A percentile compares a stretch with the other conserved stretches of the same genome.
Evolutionary conservation across 2,329 filamentous ascomycete genomes (phyloP).

Genomic region (Fusarium virguliforme): DNA sequence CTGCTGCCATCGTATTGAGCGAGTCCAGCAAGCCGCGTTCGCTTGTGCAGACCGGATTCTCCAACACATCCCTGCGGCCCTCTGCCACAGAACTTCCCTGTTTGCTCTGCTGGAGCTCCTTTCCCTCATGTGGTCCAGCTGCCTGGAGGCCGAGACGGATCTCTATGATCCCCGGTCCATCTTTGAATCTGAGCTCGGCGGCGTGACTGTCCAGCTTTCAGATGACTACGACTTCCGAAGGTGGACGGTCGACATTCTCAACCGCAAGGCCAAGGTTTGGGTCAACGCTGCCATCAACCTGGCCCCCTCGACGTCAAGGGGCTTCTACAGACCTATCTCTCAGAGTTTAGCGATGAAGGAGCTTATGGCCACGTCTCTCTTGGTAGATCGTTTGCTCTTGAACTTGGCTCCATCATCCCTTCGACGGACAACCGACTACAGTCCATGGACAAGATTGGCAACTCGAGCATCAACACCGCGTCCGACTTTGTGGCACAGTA

Average conservation of each 20-base stretch:
- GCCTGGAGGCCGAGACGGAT: conserved; percentile 93
- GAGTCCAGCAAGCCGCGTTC: conserved; percentile 90
- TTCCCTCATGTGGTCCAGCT: conserved; percentile 95
- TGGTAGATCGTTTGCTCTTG: conserved; percentile 92
- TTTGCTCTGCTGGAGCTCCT: conserved; percentile 94
- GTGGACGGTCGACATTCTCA: conserved; percentile 82
- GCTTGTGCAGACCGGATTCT: conserved; percentile 90
- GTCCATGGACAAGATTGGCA: conserved; percentile 83
- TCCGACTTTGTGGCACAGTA: conserved; percentile 98
- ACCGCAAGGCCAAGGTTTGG: conserved; percentile 85
- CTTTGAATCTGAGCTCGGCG: conserved; percentile 83
- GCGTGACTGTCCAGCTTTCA: conserved; percentile 90
- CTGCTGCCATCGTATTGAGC: conserved; percentile 94
- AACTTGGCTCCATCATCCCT: conserved; percentile 91
- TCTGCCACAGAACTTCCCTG: conserved; percentile 91
- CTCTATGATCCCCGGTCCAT: conserved; percentile 89
- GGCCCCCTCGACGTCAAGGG: conserved; percentile 94
- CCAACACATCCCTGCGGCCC: conserved; percentile 84
- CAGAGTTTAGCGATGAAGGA: conserved; percentile 93
- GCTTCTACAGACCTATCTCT: conserved; percentile 94
- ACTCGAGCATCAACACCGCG: conserved; percentile 86
- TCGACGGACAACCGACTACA: conserved; percentile 87
- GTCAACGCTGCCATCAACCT: conserved; percentile 85
- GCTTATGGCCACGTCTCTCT: conserved; percentile 93
- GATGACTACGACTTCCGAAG: conserved; percentile 91